A percentile compares a stretch with the other conserved stretches of the same genome.
These are phyloP conservation scores for Ogataea hybrid DNA, from an alignment of 1,139 yeast species.

Conservation along the genomic window DNA sequence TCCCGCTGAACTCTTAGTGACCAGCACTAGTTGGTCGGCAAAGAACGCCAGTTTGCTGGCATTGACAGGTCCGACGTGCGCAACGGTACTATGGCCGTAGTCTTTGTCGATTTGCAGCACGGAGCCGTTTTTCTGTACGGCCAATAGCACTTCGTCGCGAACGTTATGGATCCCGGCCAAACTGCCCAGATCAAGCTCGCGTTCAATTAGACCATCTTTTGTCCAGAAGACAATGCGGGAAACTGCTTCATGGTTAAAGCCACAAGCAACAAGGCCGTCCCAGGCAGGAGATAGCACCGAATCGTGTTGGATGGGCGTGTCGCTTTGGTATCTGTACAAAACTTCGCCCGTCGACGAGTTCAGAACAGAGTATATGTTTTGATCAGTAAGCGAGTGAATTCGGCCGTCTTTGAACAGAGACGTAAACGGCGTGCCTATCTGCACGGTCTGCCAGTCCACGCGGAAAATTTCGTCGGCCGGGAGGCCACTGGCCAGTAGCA, in stretches of 20 bases:
- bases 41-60: conserved; percentile 1
- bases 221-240: conserved; percentile 19
- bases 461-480: conserved; percentile 34
- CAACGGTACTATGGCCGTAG: background rate
- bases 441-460: conserved; percentile 36
- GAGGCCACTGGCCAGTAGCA: conserved; percentile 10
- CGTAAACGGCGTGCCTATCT: conserved; percentile 31
- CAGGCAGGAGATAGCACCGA: conserved; percentile 19
- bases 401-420: conserved; percentile 20
- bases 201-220: conserved; percentile 11
- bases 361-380: conserved; percentile 31
- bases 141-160: conserved; percentile 23
- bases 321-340: conserved; percentile 31
- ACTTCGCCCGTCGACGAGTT: conserved; percentile 28
- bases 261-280: conserved; percentile 17
- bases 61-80: conserved; percentile 1
- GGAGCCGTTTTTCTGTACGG: conserved; percentile 12
- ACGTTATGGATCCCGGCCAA: conserved; percentile 11
- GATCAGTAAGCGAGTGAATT: conserved; percentile 27
- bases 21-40: background rate
- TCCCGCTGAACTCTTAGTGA: conserved; percentile 1
- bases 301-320: conserved; percentile 19
- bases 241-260: conserved; percentile 14
- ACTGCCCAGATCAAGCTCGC: conserved; percentile 14
- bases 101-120: conserved; percentile 9